Percentiles rank a stretch among this genome's conserved stretches.
Evolutionary conservation across 352 stramenopile species (phyloP).

Genomic region (Globisporangium iwayamae): DNA sequence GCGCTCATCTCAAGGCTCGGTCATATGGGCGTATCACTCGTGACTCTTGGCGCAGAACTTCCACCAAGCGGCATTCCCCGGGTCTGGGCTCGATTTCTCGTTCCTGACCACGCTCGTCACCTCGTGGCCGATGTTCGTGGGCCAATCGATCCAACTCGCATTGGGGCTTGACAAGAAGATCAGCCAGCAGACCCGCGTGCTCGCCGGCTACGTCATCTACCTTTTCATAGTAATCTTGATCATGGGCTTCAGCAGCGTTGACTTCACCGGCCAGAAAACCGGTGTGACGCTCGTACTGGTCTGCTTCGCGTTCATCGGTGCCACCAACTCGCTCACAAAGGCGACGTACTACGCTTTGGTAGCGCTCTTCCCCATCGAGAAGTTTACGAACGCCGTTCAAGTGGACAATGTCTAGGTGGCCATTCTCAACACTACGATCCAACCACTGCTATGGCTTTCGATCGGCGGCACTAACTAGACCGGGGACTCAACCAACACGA

Average conservation of each 20-base stretch:
- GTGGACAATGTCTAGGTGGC: conserved; percentile 52
- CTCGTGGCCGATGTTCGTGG: conserved; percentile 56
- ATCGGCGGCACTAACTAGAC: conserved; percentile 43
- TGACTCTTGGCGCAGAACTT: conserved; percentile 70
- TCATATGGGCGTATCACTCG: conserved; percentile 76
- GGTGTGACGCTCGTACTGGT: conserved; percentile 50
- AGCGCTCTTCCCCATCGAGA: conserved; percentile 56
- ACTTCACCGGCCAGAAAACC: conserved; percentile 43
- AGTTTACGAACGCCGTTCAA: conserved; percentile 67
- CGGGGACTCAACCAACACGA: conserved; percentile 26
- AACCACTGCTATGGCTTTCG: conserved; percentile 46
- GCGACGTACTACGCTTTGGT: conserved; percentile 59
- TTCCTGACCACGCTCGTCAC: conserved; percentile 64
- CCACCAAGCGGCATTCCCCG: conserved; percentile 45
- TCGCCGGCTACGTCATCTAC: conserved; percentile 51
- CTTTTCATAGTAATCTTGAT: conserved; percentile 50
- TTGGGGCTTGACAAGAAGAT: conserved; percentile 56
- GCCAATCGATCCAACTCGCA: conserved; percentile 52
- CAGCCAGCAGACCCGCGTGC: conserved; percentile 35
- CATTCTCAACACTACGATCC: conserved; percentile 54
- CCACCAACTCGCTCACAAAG: conserved; percentile 55
- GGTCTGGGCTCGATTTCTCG: conserved; percentile 49
- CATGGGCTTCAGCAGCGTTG: conserved; percentile 57
- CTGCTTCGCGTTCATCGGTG: conserved; percentile 46
- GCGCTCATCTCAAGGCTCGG: conserved; percentile 65